Percentiles rank a stretch among this genome's conserved stretches.
These are phyloP conservation scores for Zygosaccharomyces gambellarensis DNA, from an alignment of 805 yeast genomes.

Conservation along the genomic window DNA sequence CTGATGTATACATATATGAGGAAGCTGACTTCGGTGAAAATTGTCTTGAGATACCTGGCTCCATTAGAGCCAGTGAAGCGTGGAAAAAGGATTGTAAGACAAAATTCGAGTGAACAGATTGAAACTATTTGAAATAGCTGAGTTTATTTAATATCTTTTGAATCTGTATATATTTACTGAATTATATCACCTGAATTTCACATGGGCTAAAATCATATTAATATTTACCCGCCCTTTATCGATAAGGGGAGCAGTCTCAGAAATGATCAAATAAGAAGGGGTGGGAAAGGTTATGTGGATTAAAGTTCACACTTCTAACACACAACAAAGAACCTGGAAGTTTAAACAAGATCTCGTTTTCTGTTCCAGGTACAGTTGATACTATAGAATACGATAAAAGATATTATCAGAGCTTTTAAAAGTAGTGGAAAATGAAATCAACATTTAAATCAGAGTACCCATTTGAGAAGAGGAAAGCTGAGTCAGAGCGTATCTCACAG, in stretches of 20 bases:
- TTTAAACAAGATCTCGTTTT: not conserved
- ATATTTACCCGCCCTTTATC: not conserved
- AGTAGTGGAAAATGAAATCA: slow-evolving; percentile 28
- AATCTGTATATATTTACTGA: not conserved
- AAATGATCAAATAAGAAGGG: not conserved
- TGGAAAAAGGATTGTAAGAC: no score
- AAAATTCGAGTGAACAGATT: no score
- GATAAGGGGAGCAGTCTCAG: not conserved
- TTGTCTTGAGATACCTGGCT: no score
- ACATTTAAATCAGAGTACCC: slow-evolving; percentile 64
- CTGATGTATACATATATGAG: no score
- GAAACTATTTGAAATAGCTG: no score
- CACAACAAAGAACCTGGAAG: not conserved
- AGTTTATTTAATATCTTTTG: not conserved
- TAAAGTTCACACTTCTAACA: not conserved
- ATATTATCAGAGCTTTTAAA: not conserved
- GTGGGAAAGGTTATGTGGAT: not conserved
- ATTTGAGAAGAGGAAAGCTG: slow-evolving; percentile 92
- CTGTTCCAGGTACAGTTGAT: not conserved
- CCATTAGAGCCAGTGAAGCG: no score
- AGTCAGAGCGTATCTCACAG: slow-evolving; percentile 82
- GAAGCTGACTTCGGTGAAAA: no score
- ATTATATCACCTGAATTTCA: not conserved
- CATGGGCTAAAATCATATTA: not conserved
- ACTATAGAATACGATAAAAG: not conserved